Conservation (phyloP, 1,284 basidiomycete genomes). For the Ceratobasidium sp. region DNA sequence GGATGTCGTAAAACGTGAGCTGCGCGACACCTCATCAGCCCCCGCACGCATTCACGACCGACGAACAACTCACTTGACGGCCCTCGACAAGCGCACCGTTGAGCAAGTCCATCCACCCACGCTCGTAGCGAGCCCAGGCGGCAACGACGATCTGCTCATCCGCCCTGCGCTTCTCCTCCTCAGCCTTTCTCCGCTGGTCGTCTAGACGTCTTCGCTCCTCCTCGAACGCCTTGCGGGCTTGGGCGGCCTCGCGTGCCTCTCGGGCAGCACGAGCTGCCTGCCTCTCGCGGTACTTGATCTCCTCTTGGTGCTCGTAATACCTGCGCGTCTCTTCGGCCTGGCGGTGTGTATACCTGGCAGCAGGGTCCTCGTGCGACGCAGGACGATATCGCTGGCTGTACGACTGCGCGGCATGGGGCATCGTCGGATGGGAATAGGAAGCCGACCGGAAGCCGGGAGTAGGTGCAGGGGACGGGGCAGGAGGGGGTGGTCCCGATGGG, state of each 20-base stretch:
- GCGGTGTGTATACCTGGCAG: background rate
- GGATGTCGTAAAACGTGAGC: conserved; percentile 62
- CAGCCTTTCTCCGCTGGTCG: conserved; percentile 13
- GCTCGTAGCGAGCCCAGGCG: conserved; percentile 46
- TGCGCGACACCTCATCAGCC: background rate
- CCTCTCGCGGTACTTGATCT: conserved; percentile 41
- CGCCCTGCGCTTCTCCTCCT: conserved; percentile 29
- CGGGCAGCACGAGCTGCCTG: conserved; percentile 33
- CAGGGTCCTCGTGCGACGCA: conserved; percentile 11
- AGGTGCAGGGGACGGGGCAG: background rate
- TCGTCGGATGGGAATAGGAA: background rate
- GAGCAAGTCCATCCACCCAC: conserved; percentile 43
- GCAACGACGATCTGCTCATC: conserved; percentile 40
- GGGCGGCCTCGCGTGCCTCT: conserved; percentile 23
- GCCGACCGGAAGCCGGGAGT: background rate
- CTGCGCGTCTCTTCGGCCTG: conserved; percentile 40
- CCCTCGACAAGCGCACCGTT: conserved; percentile 34
- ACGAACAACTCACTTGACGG: conserved; percentile 14
- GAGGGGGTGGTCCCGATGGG: conserved; percentile 1
- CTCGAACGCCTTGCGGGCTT: conserved; percentile 39
- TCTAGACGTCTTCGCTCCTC: conserved; percentile 35
- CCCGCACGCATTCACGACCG: background rate
- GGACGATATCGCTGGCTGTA: conserved; percentile 15
- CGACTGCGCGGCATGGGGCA: background rate
- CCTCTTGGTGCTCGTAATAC: conserved; percentile 34